Evolutionary conservation across 2,329 filamentous ascomycete species (phyloP), one percentile per base, ranked within the genome.

Genomic region (Microdochium paspali): DNA sequence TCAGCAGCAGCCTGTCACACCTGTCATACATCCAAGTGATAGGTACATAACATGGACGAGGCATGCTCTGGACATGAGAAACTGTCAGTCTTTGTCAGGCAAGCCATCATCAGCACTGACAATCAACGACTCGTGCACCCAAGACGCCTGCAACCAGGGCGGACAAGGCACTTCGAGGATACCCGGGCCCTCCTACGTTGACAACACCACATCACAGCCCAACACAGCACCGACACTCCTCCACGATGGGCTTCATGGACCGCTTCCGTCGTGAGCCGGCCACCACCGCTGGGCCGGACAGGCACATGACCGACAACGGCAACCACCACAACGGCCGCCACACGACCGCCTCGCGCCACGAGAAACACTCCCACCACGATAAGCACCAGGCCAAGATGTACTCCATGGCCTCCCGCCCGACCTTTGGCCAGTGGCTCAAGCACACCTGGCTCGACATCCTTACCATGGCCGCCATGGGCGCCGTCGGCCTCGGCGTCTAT

Each of bases 371-470:
- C 35, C 35, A 40, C 35, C 18, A 20, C 35, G 35, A 40, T 20
- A 20, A 21, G 35, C 35, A 40, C 35, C 35, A 40, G 35, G 35
- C 35, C 35, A 40, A 21, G 15, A 7, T 21, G 0, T 69, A 68
- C 48, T 59, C 66, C 47, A 76, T 79, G 71, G 67, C 67, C 2
- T 65, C 59, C 2, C 67, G 74, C 10, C 82, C 82, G 2, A 74
- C 67, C 2, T 84, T 87, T 53, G 81, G 83, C 3, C 80, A 84
- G 58, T 87, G 84, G 84, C 61, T 86, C 53, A 85, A 82, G 61
- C 70, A 71, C 9, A 84, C 80, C 4, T 82, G 77, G 72, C 64
- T 85, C 12, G 84, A 87, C 57, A 74, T 87, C 46, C 46, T 84
- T 20, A 85, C 82, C 26, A 87, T 87, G 81, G 66, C 69, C 9